Percentiles rank a stretch among this genome's conserved stretches.
phyloP scores from a whole-genome alignment of 2,329 filamentous ascomycete species.

The Ophiostoma piceae region DNA sequence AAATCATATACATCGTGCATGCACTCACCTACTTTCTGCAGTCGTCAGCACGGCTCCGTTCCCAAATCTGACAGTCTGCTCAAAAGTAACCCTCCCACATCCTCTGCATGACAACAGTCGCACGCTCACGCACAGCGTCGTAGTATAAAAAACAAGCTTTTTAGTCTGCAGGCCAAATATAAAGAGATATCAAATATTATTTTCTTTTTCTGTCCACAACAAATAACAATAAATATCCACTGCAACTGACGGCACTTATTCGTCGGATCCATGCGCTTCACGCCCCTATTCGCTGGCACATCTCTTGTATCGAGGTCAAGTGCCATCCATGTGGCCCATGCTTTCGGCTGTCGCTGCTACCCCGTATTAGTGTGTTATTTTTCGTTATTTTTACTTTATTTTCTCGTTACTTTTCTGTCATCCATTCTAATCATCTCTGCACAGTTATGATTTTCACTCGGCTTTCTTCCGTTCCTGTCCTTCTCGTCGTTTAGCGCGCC shows the following conservation, averaged over 20 bases:
- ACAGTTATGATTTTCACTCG: neutral
- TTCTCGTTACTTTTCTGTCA: neutral
- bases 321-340: neutral
- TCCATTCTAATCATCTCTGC: neutral
- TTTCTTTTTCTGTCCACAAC: neutral
- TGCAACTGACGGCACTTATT: neutral
- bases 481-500: neutral
- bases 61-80: neutral
- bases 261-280: neutral
- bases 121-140: neutral
- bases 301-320: neutral
- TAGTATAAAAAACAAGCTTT: constrained; percentile 11
- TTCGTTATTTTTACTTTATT: neutral
- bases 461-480: neutral
- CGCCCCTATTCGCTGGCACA: neutral
- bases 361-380: neutral
- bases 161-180: neutral
- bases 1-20: neutral
- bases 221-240: neutral
- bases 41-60: neutral
- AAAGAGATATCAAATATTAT: neutral
- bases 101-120: neutral
- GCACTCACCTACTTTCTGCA: neutral
- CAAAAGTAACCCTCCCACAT: neutral
- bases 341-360: constrained; percentile 7